Evolutionary conservation across 768 basidiomycete species (phyloP).

Genomic region (Lactifluus hygrophoroides): DNA sequence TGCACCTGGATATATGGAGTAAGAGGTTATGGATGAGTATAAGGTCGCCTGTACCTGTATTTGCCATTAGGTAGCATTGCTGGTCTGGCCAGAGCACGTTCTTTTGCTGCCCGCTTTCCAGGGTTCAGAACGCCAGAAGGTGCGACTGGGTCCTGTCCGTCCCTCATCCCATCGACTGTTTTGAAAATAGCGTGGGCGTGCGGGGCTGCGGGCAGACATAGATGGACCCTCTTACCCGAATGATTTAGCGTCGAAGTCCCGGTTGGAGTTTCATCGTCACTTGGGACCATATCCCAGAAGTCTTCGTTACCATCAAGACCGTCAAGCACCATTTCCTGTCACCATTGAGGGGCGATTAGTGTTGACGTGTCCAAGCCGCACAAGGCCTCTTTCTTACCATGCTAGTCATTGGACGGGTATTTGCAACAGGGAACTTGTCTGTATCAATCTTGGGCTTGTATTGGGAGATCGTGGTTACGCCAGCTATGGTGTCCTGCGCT

Average conservation of each 20-base stretch:
- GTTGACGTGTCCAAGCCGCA: neutral
- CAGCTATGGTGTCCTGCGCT: slow-evolving; percentile 60
- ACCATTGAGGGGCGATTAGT: neutral
- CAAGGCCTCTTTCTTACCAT: slow-evolving; percentile 32
- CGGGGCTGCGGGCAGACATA: neutral
- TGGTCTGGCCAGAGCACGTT: slow-evolving; percentile 11
- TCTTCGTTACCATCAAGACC: slow-evolving; percentile 61
- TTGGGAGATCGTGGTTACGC: slow-evolving; percentile 41
- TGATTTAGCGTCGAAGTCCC: slow-evolving; percentile 29
- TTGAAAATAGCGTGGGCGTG: neutral
- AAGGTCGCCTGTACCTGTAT: slow-evolving; percentile 32
- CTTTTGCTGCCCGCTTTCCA: neutral
- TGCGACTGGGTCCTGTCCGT: neutral
- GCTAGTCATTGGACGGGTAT: slow-evolving; percentile 62
- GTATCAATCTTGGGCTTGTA: slow-evolving; percentile 52
- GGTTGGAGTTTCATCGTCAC: slow-evolving; percentile 25
- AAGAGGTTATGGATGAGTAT: neutral
- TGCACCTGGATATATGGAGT: slow-evolving; percentile 44
- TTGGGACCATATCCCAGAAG: slow-evolving; percentile 49
- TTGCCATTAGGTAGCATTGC: slow-evolving; percentile 53
- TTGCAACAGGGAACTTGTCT: slow-evolving; percentile 52
- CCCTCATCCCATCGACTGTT: neutral
- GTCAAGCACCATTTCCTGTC: slow-evolving; percentile 55
- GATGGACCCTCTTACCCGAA: slow-evolving; percentile 19
- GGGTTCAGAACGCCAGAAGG: neutral